A percentile compares a stretch with the other conserved stretches of the same genome.
Conservation (phyloP, 129 eudicot species). For the Helichrysum umbraculigerum region DNA sequence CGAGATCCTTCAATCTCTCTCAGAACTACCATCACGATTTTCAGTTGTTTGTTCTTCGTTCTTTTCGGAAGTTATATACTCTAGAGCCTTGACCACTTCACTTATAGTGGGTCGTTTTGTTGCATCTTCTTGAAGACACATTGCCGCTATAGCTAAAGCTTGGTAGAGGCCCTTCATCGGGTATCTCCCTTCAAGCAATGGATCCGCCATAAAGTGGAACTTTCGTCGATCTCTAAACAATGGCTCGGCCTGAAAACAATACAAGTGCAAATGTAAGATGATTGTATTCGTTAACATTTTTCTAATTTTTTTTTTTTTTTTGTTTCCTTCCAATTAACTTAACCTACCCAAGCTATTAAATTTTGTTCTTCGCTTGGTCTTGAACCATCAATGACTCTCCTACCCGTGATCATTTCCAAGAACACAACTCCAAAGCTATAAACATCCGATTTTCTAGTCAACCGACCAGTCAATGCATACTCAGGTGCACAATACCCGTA, state of each 20-base stretch:
- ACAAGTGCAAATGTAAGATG: not conserved
- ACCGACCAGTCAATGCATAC: constrained; percentile 77
- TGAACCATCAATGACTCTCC: constrained; percentile 75
- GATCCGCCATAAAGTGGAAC: constrained; percentile 70
- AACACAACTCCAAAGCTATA: constrained; percentile 97
- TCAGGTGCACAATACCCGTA: constrained; percentile 97
- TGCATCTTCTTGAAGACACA: constrained; percentile 91
- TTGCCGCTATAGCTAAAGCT: constrained; percentile 82
- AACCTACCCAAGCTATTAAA: constrained; percentile 76
- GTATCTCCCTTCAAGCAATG: constrained; percentile 58
- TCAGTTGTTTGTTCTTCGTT: constrained; percentile 18
- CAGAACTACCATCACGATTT: constrained; percentile 17
- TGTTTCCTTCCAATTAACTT: too few relatives aligned
- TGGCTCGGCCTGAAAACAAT: constrained; percentile 62
- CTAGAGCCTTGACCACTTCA: constrained; percentile 74
- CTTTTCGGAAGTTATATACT: constrained; percentile 37
- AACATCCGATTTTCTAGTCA: constrained; percentile 83
- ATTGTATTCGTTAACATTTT: not conserved
- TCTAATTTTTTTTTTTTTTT: not conserved
- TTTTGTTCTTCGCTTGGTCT: constrained; percentile 78
- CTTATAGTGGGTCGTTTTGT: constrained; percentile 63
- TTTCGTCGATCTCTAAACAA: constrained; percentile 64
- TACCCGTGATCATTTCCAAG: constrained; percentile 81
- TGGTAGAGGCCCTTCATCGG: constrained; percentile 60
- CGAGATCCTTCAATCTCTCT: constrained; percentile 30